Conservation (phyloP, 306 rosid species). For the Fragaria nilgerrensis region DNA sequence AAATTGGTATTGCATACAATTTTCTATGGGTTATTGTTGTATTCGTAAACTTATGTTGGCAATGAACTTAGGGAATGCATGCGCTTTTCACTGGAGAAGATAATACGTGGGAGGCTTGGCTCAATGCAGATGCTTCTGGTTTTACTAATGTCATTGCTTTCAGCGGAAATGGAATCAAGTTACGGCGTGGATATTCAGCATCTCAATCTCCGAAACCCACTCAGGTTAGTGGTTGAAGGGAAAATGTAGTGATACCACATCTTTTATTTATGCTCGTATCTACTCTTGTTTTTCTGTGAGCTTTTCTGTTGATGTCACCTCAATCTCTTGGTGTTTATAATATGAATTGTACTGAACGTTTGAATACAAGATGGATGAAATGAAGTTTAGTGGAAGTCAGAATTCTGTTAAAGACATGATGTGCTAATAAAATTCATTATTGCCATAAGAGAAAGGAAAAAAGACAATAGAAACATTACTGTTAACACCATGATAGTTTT, state of each 20-base stretch:
- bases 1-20: slow-evolving; percentile 20
- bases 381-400: background rate
- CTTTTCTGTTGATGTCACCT: slow-evolving; percentile 1
- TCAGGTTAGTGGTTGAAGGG: slow-evolving; percentile 46
- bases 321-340: background rate
- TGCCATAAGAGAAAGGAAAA: background rate
- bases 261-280: background rate
- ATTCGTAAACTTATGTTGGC: slow-evolving; percentile 31
- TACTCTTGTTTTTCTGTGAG: background rate
- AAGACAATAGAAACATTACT: background rate
- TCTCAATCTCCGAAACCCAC: slow-evolving; percentile 76
- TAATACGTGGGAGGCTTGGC: slow-evolving; percentile 97
- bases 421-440: slow-evolving; percentile 4
- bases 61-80: slow-evolving; percentile 69
- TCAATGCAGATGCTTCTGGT: slow-evolving; percentile 82
- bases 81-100: slow-evolving; percentile 97
- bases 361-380: background rate
- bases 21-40: slow-evolving; percentile 14
- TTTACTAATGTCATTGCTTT: slow-evolving; percentile 64
- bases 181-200: slow-evolving; percentile 91
- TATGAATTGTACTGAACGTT: background rate
- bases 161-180: slow-evolving; percentile 69
- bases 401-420: background rate
- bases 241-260: background rate
- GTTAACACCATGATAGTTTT: background rate